Base-by-base conservation (phyloP, 331 rosid genomes). In the Cucumis variabilis region DNA sequence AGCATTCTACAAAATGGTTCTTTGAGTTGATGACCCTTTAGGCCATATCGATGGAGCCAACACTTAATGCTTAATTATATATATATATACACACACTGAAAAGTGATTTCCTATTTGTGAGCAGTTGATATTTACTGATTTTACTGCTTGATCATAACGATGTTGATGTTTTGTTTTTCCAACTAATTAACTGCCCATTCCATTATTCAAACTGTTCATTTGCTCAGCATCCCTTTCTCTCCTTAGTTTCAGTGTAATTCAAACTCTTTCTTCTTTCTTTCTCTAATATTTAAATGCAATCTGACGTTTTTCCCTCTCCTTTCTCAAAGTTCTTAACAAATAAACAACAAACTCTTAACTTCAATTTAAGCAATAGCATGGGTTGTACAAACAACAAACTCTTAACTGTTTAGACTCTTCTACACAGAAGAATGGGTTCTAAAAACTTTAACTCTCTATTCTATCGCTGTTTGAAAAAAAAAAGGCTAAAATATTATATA, bases 91-190 rank as follows among this genome's bases (percentile, higher is more conserved):
- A 6, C 20, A 33, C 7, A 37, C 4, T 44, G 58, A 21, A 46
- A n/a, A 44, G 82, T 76, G 3, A 46, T 76, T 46, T n/a, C 13
- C 21, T 46, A 76, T 76, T 23, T 76, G 33, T 76, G 83, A 51
- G n/a, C 83, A 9, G 84, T 79, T 79, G 81, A 44, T 16, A 13
- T 53, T 79, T 19, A 51, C 67, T 79, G 48, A 79, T 55, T 79
- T 79, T 19, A 53, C 68, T 55, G 84, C 5, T 12, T 21, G 11
- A 62, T 48, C 41, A 24, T 25, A 78, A 14, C 24, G 50, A 78
- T 51, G 24, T 50, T 78, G 66, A 51, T 51, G 67, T 79, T 53
- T 44, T 7, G 10, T 44, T 44, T 44, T 79, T 62, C 15, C 44
- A 51, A 10, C 25, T 11, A 44, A 44, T 44, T 44, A 44, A 79